Percentiles rank a stretch among this genome's conserved stretches.
phyloP scores from a whole-genome alignment of 306 rosid genomes.

The Lagenaria siceraria region DNA sequence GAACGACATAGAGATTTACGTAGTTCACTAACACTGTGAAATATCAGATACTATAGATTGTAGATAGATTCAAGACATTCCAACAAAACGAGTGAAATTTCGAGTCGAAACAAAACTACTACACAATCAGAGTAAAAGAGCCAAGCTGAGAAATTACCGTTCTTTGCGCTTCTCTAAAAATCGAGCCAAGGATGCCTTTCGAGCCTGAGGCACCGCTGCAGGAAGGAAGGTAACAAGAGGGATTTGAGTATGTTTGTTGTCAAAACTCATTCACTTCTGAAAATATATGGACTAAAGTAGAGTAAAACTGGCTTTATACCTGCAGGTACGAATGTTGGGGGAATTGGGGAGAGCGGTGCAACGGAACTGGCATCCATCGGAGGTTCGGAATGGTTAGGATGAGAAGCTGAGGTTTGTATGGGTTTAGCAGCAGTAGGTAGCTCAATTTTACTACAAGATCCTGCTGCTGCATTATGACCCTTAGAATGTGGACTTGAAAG shows the following conservation, averaged over 20 bases:
- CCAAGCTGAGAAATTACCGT: conserved; percentile 32
- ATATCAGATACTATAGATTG: too few relatives aligned
- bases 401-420: conserved; percentile 24
- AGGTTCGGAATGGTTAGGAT: conserved; percentile 30
- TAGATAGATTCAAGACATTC: too few relatives aligned
- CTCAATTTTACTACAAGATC: conserved; percentile 30
- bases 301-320: conserved; percentile 26
- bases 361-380: conserved; percentile 23
- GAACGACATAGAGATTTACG: too few relatives aligned
- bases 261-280: not conserved
- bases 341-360: conserved; percentile 18
- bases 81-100: not conserved
- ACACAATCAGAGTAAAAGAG: not conserved
- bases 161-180: conserved; percentile 94
- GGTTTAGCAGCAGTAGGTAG: conserved; percentile 24
- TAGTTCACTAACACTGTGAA: too few relatives aligned
- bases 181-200: conserved; percentile 88
- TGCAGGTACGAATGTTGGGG: conserved; percentile 30
- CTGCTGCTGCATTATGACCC: conserved; percentile 25
- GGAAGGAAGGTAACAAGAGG: not conserved
- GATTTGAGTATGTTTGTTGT: not conserved
- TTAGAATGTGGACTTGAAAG: conserved; percentile 22
- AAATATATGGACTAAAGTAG: not conserved
- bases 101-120: not conserved
- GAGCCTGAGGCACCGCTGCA: conserved; percentile 82